phyloP scores from a whole-genome alignment of 2,329 filamentous ascomycete species.

The Bipolaris cookei region DNA sequence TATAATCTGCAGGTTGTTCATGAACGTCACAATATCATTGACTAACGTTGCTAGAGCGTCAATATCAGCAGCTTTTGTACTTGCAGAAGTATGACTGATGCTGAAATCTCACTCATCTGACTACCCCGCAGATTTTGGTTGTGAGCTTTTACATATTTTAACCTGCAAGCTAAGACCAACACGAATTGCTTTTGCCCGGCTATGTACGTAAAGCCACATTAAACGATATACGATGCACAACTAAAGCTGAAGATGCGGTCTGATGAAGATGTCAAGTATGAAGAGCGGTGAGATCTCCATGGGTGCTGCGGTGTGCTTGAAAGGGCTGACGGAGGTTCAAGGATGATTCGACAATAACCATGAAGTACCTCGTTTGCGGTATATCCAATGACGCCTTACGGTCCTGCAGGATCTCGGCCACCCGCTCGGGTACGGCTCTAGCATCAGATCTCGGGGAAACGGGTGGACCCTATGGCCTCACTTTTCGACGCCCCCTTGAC shows the following conservation, averaged over 20 bases:
- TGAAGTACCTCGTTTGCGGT: neutral
- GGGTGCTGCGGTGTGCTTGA: neutral
- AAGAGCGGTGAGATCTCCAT: neutral
- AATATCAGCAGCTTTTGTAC: neutral
- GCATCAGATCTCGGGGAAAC: conserved; percentile 10
- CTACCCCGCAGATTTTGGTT: neutral
- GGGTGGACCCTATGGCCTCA: conserved; percentile 2
- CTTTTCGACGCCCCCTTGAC: neutral
- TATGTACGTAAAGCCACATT: neutral
- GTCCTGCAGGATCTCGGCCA: conserved; percentile 3
- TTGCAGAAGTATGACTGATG: neutral
- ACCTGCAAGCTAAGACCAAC: neutral
- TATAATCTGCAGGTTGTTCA: neutral
- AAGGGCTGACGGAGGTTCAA: neutral
- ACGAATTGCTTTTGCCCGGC: conserved; percentile 3
- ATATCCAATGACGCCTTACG: neutral
- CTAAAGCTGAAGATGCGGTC: neutral
- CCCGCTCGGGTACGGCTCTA: neutral
- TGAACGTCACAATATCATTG: neutral
- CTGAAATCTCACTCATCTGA: neutral
- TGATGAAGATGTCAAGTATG: neutral
- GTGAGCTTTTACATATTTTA: neutral
- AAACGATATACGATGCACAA: neutral
- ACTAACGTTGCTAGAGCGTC: neutral
- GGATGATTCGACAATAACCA: neutral